Evolutionary conservation across 129 eudicot genomes (phyloP), one percentile per base, ranked within the genome.

Genomic region (Ambrosia trifida): DNA sequence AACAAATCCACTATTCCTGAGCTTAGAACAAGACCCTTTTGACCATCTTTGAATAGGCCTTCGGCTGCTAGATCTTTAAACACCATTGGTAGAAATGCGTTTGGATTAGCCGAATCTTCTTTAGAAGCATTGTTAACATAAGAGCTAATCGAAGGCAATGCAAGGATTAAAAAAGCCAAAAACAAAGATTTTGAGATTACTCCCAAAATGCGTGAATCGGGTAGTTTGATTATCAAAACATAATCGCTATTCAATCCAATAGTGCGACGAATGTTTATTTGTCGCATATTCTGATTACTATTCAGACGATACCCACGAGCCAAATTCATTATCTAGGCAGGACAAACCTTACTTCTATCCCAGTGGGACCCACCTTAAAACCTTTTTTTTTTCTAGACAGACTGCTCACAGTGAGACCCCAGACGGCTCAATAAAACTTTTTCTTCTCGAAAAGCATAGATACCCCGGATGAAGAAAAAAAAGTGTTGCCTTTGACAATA

Each of bases 171-270:
- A 41, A 84, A 17, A 16, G 83, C 87, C 58, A 89, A 68, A 18
- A 81, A 69, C 77, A 89, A 79, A 5, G 84, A 83, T 78, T 83
- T 73, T 3, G 87, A 88, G 58, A 89, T 31, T 5, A 85, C 58
- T 24, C 81, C 78, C 75, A 89, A 70, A 58, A 72, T 78, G 33
- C 84, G 19, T 0, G 81, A 78, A 82, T 75, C 68, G 2, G 85
- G 89, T 56, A 85, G 69, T 74, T 68, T 83, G 61, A 83, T 79
- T 9, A 89, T 40, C 82, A 85, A 72, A 54, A 85, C 65, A 49
- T 83, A 30, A 17, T 83, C 73, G 0, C 12, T 68, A 72, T 78
- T 50, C 41, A 64, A 59, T 18, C 51, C 74, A 8, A 75, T 73
- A 8, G 51, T 5, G 51, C 63, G 28, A 13, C 64, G 63, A 46